Conservation (phyloP, 2,329 filamentous ascomycete genomes). For the Claviceps sp. region DNA sequence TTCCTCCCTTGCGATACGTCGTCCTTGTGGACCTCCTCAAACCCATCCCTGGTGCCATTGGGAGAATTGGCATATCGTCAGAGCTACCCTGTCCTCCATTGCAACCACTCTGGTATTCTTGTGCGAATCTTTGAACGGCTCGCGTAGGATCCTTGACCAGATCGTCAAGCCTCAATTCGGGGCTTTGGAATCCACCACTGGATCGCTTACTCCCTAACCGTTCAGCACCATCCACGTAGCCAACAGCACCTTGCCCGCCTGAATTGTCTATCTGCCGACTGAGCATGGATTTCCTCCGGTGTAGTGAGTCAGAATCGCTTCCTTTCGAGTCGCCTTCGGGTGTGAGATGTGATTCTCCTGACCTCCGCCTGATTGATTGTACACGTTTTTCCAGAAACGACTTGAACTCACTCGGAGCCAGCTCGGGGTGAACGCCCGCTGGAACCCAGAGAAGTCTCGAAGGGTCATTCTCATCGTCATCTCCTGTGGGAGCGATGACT, state of each 20-base stretch:
- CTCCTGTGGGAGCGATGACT: slow-evolving; percentile 54
- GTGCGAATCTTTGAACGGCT: slow-evolving; percentile 53
- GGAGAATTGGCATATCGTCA: slow-evolving; percentile 79
- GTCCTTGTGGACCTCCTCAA: slow-evolving; percentile 84
- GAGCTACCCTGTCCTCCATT: slow-evolving; percentile 26
- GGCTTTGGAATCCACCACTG: slow-evolving; percentile 34
- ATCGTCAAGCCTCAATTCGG: slow-evolving; percentile 62
- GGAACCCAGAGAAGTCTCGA: slow-evolving; percentile 92
- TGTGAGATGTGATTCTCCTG: slow-evolving; percentile 55
- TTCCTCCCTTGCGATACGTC: slow-evolving; percentile 75
- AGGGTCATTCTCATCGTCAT: slow-evolving; percentile 75
- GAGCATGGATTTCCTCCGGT: slow-evolving; percentile 89
- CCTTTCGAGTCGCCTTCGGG: slow-evolving; percentile 35
- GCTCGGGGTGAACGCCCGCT: slow-evolving; percentile 81
- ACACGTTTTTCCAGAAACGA: slow-evolving; percentile 90
- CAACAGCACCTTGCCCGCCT: slow-evolving; percentile 39
- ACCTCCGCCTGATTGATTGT: slow-evolving; percentile 74
- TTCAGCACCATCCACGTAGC: slow-evolving; percentile 75
- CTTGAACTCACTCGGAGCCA: slow-evolving; percentile 93
- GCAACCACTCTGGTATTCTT: slow-evolving; percentile 37
- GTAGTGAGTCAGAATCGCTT: slow-evolving; percentile 46
- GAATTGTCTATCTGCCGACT: slow-evolving; percentile 79
- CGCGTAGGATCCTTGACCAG: slow-evolving; percentile 68
- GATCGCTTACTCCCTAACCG: slow-evolving; percentile 63
- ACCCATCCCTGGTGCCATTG: slow-evolving; percentile 62